Evolutionary conservation across 129 eudicot genomes (phyloP).

Genomic region (Artemisia tridentata): DNA sequence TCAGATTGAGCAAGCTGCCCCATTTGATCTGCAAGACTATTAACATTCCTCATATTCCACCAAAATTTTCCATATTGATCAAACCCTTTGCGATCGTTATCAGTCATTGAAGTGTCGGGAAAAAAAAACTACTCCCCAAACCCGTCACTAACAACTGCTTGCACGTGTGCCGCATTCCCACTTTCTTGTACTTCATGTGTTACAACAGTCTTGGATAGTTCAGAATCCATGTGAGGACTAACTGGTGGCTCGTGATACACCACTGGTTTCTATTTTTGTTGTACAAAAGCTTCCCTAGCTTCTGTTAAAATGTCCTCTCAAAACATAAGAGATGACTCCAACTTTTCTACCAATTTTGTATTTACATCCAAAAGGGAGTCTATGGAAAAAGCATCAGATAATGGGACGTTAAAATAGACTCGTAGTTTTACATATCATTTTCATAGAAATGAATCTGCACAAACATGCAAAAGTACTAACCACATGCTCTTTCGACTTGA

Average conservation of each 20-base stretch:
- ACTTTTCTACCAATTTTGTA: too few species aligned
- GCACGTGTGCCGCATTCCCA: slow-evolving; percentile 31
- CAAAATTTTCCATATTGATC: slow-evolving; percentile 39
- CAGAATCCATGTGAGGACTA: slow-evolving; percentile 43
- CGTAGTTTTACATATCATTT: too few species aligned
- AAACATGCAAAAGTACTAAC: too few species aligned
- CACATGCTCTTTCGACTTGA: too few species aligned
- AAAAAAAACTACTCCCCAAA: slow-evolving; percentile 39
- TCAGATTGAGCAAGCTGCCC: slow-evolving; percentile 69
- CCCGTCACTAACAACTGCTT: slow-evolving; percentile 38
- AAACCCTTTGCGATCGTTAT: slow-evolving; percentile 49
- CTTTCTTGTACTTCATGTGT: slow-evolving; percentile 34
- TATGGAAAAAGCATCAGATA: too few species aligned
- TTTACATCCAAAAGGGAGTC: too few species aligned
- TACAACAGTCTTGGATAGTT: slow-evolving; percentile 22
- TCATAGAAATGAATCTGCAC: too few species aligned
- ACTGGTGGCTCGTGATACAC: slow-evolving; percentile 34
- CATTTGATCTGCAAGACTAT: slow-evolving; percentile 50
- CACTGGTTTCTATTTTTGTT: slow-evolving; percentile 30
- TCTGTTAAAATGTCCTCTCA: slow-evolving; percentile 57
- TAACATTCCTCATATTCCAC: slow-evolving; percentile 62
- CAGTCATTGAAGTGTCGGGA: slow-evolving; percentile 32
- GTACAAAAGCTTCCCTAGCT: slow-evolving; percentile 12
- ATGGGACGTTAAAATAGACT: too few species aligned
- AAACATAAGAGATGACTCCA: too few species aligned